Evolutionary conservation across 2,329 filamentous ascomycete species (phyloP).

Genomic region (Trichoderma harzianum): DNA sequence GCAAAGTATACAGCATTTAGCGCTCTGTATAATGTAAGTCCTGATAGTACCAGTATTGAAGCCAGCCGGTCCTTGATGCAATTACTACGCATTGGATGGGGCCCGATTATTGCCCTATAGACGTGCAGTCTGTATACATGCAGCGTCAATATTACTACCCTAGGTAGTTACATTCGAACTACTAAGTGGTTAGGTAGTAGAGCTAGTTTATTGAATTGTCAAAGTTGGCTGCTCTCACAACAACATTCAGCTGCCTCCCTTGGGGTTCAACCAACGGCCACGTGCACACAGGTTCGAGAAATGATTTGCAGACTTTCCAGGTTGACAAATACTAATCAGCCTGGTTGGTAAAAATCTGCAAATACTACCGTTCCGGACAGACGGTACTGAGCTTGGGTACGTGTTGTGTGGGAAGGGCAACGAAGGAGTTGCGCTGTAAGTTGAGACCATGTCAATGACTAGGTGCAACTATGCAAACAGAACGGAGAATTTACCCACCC

Average conservation of each 20-base stretch:
- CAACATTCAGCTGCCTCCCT: background rate
- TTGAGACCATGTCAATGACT: background rate
- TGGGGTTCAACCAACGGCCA: background rate
- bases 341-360: background rate
- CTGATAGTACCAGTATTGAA: no score
- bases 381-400: background rate
- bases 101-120: background rate
- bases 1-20: background rate
- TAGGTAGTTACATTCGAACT: background rate
- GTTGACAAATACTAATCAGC: background rate
- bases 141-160: background rate
- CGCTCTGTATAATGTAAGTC: background rate
- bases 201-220: background rate
- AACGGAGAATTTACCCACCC: slow-evolving; percentile 12
- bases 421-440: background rate
- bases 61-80: background rate
- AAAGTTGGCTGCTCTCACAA: background rate
- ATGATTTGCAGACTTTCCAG: background rate
- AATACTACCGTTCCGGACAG: background rate
- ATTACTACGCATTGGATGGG: background rate
- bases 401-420: background rate
- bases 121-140: background rate
- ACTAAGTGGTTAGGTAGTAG: background rate
- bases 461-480: background rate
- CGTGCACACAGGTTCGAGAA: background rate